phyloP scores from a whole-genome alignment of 2,329 filamentous ascomycete species.

The Penicillium sp. region DNA sequence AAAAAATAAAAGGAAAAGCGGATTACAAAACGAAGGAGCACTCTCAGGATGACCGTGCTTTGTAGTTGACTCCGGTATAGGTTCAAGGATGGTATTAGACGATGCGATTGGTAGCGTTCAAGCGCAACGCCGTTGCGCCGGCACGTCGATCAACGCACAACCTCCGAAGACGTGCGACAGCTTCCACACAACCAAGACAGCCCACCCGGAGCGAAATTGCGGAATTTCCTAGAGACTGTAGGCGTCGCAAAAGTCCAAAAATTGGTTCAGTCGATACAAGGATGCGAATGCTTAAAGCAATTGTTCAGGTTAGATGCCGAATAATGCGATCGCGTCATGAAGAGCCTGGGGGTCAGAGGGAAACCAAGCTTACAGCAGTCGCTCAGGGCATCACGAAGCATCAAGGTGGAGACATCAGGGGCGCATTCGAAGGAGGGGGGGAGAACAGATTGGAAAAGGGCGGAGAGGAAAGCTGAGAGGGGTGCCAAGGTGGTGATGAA shows the following conservation, averaged over 20 bases:
- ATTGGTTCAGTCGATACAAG: conserved; percentile 29
- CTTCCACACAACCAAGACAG: neutral
- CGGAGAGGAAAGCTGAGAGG: conserved; percentile 15
- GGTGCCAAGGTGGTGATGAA: conserved; percentile 13
- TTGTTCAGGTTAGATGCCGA: conserved; percentile 5
- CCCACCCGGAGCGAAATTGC: neutral
- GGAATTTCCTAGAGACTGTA: neutral
- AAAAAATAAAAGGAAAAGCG: neutral
- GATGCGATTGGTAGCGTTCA: neutral
- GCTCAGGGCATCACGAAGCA: conserved; percentile 6
- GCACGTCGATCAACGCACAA: neutral
- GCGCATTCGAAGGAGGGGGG: neutral
- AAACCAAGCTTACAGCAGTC: conserved; percentile 1
- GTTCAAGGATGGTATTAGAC: neutral
- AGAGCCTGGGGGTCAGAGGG: neutral
- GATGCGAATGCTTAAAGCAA: neutral
- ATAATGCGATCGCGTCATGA: conserved; percentile 9
- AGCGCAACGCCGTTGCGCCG: neutral
- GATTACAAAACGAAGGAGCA: neutral
- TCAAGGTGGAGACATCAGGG: conserved; percentile 8
- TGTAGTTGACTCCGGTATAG: neutral
- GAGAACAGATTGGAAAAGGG: conserved; percentile 6
- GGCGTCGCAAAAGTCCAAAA: neutral
- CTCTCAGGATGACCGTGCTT: neutral
- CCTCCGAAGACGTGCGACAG: neutral